Evolutionary conservation across 1,284 basidiomycete genomes (phyloP), one percentile per base, ranked within the genome.

Genomic region (Meira nashicola): DNA sequence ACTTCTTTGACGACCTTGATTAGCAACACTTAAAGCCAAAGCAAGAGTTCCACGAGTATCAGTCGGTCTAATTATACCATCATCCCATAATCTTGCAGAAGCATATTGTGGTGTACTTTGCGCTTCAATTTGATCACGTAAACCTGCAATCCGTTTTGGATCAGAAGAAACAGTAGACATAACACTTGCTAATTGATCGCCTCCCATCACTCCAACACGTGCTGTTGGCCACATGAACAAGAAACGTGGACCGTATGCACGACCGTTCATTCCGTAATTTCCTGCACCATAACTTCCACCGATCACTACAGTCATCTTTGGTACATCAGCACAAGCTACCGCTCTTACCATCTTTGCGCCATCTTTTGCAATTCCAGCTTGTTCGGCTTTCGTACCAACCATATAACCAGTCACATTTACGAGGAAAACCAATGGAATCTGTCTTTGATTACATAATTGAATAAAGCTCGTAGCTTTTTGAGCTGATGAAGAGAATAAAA

Each of bases 141-240:
- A 82, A 25, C 63, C 54, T 55, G 55, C 58, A 53, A 58, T 65
- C 43, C 60, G 56, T 49, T 64, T 67, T 53, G 39, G 17, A 33
- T 51, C 54, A 38, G 59, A 62, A 33, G 89, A 91, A 14, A 96
- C 91, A 1, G 86, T 86, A 28, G 87, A 82, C 92, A 96, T 96
- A 54, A 96, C 92, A 74, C 89, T 86, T 10, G 89, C 89, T 21
- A 96, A 84, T 77, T 95, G 92, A 46, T 87, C 89, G 1, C 89
- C 89, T 46, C 93, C 92, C 93, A 96, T 96, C 47, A 96, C 92
- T n/a, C 88, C 89, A 2, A 95, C 88, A 78, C 89, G 92, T 33
- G 92, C 90, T 70, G 93, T 94, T 60, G 92, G 92, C 92, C 93
- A 96, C 90, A 92, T 93, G 89, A 90, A 96, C 56, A 96, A 80